Percentiles rank a stretch among this genome's conserved stretches.
Evolutionary conservation across 768 basidiomycete species (phyloP).

Genomic region (Russula sp.): DNA sequence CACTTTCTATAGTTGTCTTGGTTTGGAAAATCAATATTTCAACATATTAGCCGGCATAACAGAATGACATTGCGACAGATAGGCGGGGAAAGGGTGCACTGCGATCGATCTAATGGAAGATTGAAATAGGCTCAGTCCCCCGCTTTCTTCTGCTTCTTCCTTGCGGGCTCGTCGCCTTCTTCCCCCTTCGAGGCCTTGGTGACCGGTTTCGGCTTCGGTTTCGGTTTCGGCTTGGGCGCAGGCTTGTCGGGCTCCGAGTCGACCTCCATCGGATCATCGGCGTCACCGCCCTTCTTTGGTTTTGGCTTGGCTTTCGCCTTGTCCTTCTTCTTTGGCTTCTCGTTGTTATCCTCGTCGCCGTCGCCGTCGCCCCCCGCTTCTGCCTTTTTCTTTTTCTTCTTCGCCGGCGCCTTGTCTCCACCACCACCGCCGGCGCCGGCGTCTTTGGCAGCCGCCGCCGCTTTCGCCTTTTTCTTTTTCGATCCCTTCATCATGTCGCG

Average conservation of each 20-base stretch:
- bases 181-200: conserved; percentile 37
- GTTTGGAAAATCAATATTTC: too few species aligned
- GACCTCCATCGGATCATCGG: conserved; percentile 37
- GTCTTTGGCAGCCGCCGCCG: conserved; percentile 33
- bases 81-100: too few species aligned
- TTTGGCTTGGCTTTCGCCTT: conserved; percentile 46
- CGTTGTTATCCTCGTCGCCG: conserved; percentile 25
- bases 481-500: conserved; percentile 46
- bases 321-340: conserved; percentile 38
- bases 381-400: conserved; percentile 34
- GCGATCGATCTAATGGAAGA: background rate
- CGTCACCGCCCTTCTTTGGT: conserved; percentile 36
- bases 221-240: conserved; percentile 28
- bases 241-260: conserved; percentile 30
- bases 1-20: too few species aligned
- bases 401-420: conserved; percentile 28
- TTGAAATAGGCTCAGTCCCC: conserved; percentile 30
- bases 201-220: conserved; percentile 40
- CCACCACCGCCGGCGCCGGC: background rate
- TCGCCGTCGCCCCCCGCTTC: conserved; percentile 12
- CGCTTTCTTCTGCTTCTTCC: conserved; percentile 69
- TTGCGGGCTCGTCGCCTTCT: conserved; percentile 50
- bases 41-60: too few species aligned
- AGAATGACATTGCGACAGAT: too few species aligned
- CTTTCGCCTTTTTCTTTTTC: conserved; percentile 42